phyloP scores from a whole-genome alignment of 2,329 filamentous ascomycete genomes.

The Fusarium hainanense region DNA sequence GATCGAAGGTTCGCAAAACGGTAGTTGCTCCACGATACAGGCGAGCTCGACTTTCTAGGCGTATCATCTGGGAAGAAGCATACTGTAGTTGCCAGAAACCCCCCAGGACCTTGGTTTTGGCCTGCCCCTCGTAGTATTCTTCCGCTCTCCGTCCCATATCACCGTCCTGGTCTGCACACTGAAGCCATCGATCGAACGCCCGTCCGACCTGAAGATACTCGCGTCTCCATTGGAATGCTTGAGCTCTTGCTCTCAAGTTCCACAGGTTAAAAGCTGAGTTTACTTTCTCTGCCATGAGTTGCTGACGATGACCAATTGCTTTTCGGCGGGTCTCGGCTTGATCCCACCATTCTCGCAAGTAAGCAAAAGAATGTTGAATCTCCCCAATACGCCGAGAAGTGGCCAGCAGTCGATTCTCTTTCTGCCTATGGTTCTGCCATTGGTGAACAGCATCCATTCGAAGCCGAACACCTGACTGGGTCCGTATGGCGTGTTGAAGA shows the following conservation, averaged over 20 bases:
- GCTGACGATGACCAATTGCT: slow-evolving; percentile 41
- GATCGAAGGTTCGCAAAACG: slow-evolving; percentile 45
- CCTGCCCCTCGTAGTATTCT: slow-evolving; percentile 24
- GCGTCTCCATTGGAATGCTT: slow-evolving; percentile 50
- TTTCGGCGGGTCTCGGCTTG: slow-evolving; percentile 44
- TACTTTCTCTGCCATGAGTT: slow-evolving; percentile 35
- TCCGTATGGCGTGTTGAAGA: slow-evolving; percentile 32
- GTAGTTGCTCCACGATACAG: slow-evolving; percentile 49
- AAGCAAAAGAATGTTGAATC: slow-evolving; percentile 37
- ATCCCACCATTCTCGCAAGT: slow-evolving; percentile 49
- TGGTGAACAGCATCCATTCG: slow-evolving; percentile 32
- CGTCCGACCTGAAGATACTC: slow-evolving; percentile 48
- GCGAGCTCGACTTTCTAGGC: slow-evolving; percentile 43
- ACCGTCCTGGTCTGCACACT: slow-evolving; percentile 28
- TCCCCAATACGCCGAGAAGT: slow-evolving; percentile 35
- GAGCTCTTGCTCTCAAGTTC: slow-evolving; percentile 49
- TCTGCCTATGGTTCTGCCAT: slow-evolving; percentile 38
- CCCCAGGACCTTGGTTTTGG: slow-evolving; percentile 26
- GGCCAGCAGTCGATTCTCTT: slow-evolving; percentile 3
- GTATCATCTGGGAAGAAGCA: slow-evolving; percentile 29
- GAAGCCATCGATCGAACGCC: slow-evolving; percentile 48
- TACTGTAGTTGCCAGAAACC: slow-evolving; percentile 23
- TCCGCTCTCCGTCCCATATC: slow-evolving; percentile 38
- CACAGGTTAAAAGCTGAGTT: slow-evolving; percentile 46
- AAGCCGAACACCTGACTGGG: slow-evolving; percentile 26